phyloP scores from a whole-genome alignment of 345 rosid genomes.

The Litchi chinensis region DNA sequence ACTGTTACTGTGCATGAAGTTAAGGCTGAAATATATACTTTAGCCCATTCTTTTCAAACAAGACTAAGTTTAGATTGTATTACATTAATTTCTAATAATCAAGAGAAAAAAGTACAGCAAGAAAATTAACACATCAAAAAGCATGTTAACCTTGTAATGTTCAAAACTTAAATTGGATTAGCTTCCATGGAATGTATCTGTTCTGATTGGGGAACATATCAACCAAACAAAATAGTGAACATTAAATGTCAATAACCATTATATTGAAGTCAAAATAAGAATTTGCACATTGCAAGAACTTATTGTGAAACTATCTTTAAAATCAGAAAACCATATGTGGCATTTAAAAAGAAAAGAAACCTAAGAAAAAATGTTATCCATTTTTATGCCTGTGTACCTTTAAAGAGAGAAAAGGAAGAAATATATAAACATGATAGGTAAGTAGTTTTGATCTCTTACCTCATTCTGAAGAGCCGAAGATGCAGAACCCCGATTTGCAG shows the following conservation, averaged over 20 bases:
- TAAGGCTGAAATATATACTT: too few relatives aligned
- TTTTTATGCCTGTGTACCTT: too few relatives aligned
- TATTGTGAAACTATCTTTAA: background rate
- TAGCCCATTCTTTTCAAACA: too few relatives aligned
- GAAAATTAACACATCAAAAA: background rate
- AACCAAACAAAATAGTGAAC: background rate
- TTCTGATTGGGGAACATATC: background rate
- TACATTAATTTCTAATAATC: background rate
- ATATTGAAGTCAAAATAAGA: background rate
- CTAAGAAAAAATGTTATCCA: too few relatives aligned
- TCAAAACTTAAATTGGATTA: background rate
- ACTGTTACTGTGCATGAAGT: background rate
- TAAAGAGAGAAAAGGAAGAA: too few relatives aligned
- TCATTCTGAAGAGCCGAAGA: constrained; percentile 49
- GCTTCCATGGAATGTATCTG: background rate
- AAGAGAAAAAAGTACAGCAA: background rate
- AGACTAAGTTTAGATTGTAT: too few relatives aligned
- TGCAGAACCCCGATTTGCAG: constrained; percentile 51
- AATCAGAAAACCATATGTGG: too few relatives aligned
- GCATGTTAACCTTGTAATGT: background rate
- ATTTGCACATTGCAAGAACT: background rate
- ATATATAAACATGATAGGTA: background rate
- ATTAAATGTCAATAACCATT: background rate
- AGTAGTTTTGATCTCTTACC: constrained; percentile 19
- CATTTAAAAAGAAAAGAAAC: too few relatives aligned